Evolutionary conservation across 805 yeast species (phyloP).

Genomic region (Sugiyamaella boreocaroliniensis): DNA sequence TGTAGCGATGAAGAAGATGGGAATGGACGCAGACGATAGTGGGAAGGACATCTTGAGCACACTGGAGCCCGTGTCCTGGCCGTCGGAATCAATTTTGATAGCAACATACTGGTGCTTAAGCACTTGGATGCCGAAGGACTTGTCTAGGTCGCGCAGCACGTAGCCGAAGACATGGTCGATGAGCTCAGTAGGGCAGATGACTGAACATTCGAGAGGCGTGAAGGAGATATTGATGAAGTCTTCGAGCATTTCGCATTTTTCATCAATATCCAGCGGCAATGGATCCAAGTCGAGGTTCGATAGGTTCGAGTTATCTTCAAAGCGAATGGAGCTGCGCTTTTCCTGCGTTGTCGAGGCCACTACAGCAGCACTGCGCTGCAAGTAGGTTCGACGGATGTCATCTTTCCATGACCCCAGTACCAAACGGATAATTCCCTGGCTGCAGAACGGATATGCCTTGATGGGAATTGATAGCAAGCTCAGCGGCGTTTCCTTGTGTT

Average conservation of each 20-base stretch:
- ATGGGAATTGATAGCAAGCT: conserved; percentile 50
- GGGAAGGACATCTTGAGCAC: conserved; percentile 54
- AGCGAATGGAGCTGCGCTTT: conserved; percentile 10
- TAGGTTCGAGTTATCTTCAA: conserved; percentile 12
- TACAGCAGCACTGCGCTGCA: conserved; percentile 8
- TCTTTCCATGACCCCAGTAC: conserved; percentile 23
- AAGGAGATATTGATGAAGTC: conserved; percentile 56
- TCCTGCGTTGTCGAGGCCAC: neutral
- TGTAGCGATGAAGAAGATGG: conserved; percentile 55
- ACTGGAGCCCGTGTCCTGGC: conserved; percentile 44
- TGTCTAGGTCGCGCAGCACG: conserved; percentile 33
- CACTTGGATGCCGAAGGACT: conserved; percentile 33
- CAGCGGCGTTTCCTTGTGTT: conserved; percentile 25
- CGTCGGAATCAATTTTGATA: conserved; percentile 57
- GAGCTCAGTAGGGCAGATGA: conserved; percentile 44
- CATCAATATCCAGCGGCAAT: conserved; percentile 13
- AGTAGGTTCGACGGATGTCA: conserved; percentile 19
- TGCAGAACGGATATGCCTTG: conserved; percentile 46
- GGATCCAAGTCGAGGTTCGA: conserved; percentile 1
- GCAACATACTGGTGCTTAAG: conserved; percentile 42
- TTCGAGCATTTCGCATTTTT: conserved; percentile 24
- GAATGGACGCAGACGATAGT: conserved; percentile 47
- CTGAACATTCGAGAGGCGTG: conserved; percentile 56
- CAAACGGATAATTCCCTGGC: conserved; percentile 44
- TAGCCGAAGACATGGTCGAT: conserved; percentile 36